These are phyloP conservation scores for Verticillium klebahnii DNA, from an alignment of 2,329 filamentous ascomycete species.

Conservation along the genomic window DNA sequence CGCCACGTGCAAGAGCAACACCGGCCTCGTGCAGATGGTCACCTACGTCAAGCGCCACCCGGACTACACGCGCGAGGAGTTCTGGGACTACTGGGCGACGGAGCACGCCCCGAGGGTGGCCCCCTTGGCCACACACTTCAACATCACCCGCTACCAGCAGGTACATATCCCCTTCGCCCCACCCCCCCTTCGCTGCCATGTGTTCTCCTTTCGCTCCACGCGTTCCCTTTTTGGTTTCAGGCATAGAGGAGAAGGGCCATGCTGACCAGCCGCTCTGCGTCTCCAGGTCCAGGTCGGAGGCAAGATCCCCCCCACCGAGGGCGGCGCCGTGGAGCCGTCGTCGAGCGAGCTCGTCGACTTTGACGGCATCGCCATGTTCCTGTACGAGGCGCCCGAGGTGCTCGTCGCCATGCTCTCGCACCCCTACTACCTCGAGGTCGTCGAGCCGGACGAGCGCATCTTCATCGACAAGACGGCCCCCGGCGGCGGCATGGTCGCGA, in stretches of 20 bases:
- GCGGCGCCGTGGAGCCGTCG: slow-evolving; percentile 10
- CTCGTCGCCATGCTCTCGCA: slow-evolving; percentile 20
- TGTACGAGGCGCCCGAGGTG: slow-evolving; percentile 17
- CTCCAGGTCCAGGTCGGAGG: slow-evolving; percentile 20
- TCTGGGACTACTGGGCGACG: slow-evolving; percentile 24
- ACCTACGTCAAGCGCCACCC: slow-evolving; percentile 22
- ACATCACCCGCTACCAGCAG: slow-evolving; percentile 23
- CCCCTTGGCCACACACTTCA: slow-evolving; percentile 19
- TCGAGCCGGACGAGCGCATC: slow-evolving; percentile 22
- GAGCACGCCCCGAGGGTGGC: slow-evolving; percentile 23
- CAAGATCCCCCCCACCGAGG: slow-evolving; percentile 18
- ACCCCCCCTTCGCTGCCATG: too few species aligned
- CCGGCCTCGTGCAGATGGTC: slow-evolving; percentile 20
- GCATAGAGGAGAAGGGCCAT: too few species aligned
- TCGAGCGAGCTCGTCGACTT: slow-evolving; percentile 19
- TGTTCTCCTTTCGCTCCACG: too few species aligned
- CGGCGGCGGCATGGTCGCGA: slow-evolving; percentile 21
- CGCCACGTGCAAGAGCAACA: slow-evolving; percentile 30
- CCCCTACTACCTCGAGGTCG: slow-evolving; percentile 21
- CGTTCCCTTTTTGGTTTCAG: too few species aligned
- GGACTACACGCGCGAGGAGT: slow-evolving; percentile 18
- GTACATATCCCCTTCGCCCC: slow-evolving; percentile 8
- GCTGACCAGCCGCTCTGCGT: neutral
- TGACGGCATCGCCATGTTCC: slow-evolving; percentile 24
- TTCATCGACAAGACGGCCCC: slow-evolving; percentile 23